phyloP scores from a whole-genome alignment of 2,329 filamentous ascomycete species.

The Aspergillus sp. region DNA sequence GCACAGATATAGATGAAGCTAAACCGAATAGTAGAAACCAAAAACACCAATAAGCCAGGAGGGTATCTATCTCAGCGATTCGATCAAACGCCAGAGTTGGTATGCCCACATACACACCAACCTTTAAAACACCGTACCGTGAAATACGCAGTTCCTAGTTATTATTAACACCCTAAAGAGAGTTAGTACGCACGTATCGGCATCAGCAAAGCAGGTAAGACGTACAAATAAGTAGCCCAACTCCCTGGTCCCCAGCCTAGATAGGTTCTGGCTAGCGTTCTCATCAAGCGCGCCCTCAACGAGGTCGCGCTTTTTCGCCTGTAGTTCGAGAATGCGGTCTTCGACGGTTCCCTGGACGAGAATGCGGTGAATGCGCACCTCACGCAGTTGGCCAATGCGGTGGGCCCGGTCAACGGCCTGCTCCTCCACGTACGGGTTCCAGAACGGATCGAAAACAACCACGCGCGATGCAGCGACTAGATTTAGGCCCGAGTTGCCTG shows the following conservation, averaged over 20 bases:
- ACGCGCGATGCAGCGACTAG: slow-evolving; percentile 73
- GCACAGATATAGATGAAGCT: too few relatives aligned
- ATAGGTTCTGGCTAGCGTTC: slow-evolving; percentile 55
- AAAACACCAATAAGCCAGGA: too few relatives aligned
- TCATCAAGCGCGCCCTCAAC: slow-evolving; percentile 76
- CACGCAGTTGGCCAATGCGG: slow-evolving; percentile 67
- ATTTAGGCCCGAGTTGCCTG: slow-evolving; percentile 79
- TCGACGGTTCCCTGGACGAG: slow-evolving; percentile 72
- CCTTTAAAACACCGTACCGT: too few relatives aligned
- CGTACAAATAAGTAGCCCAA: slow-evolving; percentile 60
- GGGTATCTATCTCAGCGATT: too few relatives aligned
- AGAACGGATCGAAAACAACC: slow-evolving; percentile 86
- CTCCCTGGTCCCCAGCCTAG: slow-evolving; percentile 56
- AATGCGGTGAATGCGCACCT: slow-evolving; percentile 72
- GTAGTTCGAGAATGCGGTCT: slow-evolving; percentile 70
- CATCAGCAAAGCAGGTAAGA: slow-evolving; percentile 1
- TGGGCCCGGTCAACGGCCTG: slow-evolving; percentile 86
- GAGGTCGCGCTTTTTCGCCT: slow-evolving; percentile 66
- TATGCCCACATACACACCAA: slow-evolving; percentile 2
- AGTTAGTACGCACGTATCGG: slow-evolving; percentile 5
- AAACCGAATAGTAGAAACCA: too few relatives aligned
- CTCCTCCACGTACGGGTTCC: slow-evolving; percentile 88
- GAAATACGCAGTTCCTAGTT: too few relatives aligned
- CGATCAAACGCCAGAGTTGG: background rate
- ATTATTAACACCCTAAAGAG: slow-evolving; percentile 12